phyloP scores from a whole-genome alignment of 2,329 filamentous ascomycete genomes.

The Colletotrichum sidae region DNA sequence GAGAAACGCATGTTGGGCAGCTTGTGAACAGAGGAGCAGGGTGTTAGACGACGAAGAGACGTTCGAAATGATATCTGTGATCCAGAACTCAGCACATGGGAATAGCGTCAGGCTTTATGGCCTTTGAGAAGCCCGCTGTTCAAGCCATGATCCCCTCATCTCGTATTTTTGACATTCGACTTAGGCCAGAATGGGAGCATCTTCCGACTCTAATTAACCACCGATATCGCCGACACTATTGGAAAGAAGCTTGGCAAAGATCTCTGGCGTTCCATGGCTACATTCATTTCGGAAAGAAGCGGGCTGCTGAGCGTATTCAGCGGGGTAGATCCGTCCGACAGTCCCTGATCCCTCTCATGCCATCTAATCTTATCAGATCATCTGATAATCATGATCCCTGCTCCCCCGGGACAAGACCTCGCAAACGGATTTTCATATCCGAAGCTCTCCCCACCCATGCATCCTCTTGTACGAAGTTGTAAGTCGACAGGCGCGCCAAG shows the following conservation, averaged over 20 bases:
- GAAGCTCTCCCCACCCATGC: slow-evolving; percentile 13
- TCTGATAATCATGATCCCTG: slow-evolving; percentile 40
- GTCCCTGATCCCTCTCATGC: neutral
- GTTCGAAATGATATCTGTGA: neutral
- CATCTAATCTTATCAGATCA: slow-evolving; percentile 42
- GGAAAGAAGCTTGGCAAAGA: slow-evolving; percentile 24
- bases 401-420: slow-evolving; percentile 5
- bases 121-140: slow-evolving; percentile 3
- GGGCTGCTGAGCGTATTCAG: slow-evolving; percentile 19
- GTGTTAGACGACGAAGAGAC: neutral
- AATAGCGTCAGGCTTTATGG: too few species aligned
- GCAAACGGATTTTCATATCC: slow-evolving; percentile 20
- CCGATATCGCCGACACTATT: slow-evolving; percentile 31
- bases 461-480: slow-evolving; percentile 10
- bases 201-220: neutral
- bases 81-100: too few species aligned
- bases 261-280: slow-evolving; percentile 1
- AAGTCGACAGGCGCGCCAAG: too few species aligned
- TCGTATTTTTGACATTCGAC: neutral
- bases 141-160: neutral
- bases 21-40: neutral
- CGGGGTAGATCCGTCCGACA: slow-evolving; percentile 16
- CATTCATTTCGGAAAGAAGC: slow-evolving; percentile 13
- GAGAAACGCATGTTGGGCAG: slow-evolving; percentile 45
- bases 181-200: neutral